Evolutionary conservation across 208 protist species (phyloP), one percentile per base, ranked within the genome.

Genomic region (Leishmania tropica): DNA sequence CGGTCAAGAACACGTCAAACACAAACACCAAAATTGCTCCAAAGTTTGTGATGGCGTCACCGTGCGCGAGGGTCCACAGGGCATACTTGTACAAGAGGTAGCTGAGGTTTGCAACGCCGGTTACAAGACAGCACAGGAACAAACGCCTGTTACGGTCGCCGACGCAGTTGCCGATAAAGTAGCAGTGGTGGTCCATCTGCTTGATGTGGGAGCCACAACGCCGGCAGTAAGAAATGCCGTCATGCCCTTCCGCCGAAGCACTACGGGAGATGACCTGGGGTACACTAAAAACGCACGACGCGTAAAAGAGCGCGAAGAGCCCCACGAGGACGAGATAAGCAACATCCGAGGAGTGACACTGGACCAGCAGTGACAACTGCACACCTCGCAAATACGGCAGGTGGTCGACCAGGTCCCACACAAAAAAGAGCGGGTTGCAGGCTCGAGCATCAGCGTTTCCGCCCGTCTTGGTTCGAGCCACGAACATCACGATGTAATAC

Each of bases 81-180:
- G 84, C 67, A 51, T 85, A 85, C 45, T 62, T 81, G 81, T 81
- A 86, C 48, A 93, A 79, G 13, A 95, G 62, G 68, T 89, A 90
- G 24, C 83, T 75, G 81, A 93, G 81, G 76, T 96, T 93, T 45
- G 80, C 54, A 19, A 89, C 78, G 58, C 86, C 86, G 3, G 80
- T 28, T n/a, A 76, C 17, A 8, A 94, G 72, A 56, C 85, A 88
- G 5, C 56, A 71, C 42, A 96, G 28, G 60, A 94, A 94, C 10
- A 81, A 35, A n/a, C 42, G 64, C 47, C 81, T 54, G 75, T 91
- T 94, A 47, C 76, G 74, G 0, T 37, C 54, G 58, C 90, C 89
- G 47, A 93, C 85, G 70, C 90, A 94, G 79, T 96, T 96, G 79
- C 81, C 72, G n/a, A 94, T 90, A 21, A 93, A 71, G 58, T 92